These are phyloP conservation scores for Helianthus tuberosus DNA, from an alignment of 129 eudicot genomes.

Conservation along the genomic window DNA sequence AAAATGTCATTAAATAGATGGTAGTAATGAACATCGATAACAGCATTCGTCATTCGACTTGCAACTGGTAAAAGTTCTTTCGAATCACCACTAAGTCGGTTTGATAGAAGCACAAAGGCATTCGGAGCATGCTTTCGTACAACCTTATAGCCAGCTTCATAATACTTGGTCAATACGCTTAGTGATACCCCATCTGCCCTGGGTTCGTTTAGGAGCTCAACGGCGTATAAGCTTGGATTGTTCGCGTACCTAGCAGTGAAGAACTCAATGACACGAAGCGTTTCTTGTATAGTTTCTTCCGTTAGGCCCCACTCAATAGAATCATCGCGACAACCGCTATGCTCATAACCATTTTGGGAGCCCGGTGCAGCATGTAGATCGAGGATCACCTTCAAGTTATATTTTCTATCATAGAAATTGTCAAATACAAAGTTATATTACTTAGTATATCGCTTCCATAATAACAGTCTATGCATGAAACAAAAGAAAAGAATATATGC, in stretches of 20 bases:
- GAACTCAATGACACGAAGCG: constrained; percentile 60
- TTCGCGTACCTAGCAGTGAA: constrained; percentile 56
- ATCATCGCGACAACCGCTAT: constrained; percentile 63
- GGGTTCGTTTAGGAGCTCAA: constrained; percentile 76
- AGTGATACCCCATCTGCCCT: constrained; percentile 47
- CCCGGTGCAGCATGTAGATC: constrained; percentile 88
- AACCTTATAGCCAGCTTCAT: constrained; percentile 48
- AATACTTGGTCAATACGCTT: constrained; percentile 45
- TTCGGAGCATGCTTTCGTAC: constrained; percentile 56
- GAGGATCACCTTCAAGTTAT: constrained; percentile 59
- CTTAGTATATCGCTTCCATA: not conserved
- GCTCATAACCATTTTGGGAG: constrained; percentile 76
- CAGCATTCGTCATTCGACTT: constrained; percentile 37
- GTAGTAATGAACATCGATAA: constrained; percentile 74
- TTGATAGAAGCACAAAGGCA: constrained; percentile 58
- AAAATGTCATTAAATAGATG: constrained; percentile 41
- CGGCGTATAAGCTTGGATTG: constrained; percentile 55
- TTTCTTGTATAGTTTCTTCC: constrained; percentile 51
- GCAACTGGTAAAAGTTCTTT: constrained; percentile 65
- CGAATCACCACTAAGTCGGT: constrained; percentile 47
- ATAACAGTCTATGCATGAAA: not conserved
- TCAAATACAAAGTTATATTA: not conserved
- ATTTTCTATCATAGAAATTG: constrained; percentile 41
- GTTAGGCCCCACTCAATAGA: constrained; percentile 69
- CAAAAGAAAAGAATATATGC: constrained; percentile 3